Base-by-base conservation (phyloP, 352 stramenopile genomes). In the Phytophthora crassamura region DNA sequence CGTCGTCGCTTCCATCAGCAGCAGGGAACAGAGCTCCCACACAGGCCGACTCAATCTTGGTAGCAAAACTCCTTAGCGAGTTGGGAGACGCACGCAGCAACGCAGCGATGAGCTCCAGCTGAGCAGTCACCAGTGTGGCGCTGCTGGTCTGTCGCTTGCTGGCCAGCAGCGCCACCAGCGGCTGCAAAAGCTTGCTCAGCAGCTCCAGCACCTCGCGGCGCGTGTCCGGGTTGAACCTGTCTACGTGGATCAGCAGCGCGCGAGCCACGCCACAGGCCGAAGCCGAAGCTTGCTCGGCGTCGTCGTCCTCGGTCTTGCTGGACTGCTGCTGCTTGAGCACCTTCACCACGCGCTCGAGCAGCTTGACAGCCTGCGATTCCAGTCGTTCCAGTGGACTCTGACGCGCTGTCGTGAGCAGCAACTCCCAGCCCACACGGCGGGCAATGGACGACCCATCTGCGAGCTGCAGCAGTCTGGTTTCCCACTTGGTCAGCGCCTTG, bases 401-500 rank as follows among this genome's bases (percentile, higher is more conserved):
- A 64, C 85, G 73, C 33, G 80, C 69, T 20, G 75, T 73, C n/a
- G 88, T 72, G 8, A 78, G 68, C 64, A 91, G 57, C 34, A 94
- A 60, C 61, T 89, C 68, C 54, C 88, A 88, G 5, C 82, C 87
- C 4, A 84, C 76, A 11, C 71, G 69, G 47, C 78, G 77, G 43
- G 81, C 63, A 14, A 36, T 38, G 7, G 57, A 52, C 2, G 66
- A 55, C 7, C 69, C 58, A 22, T 77, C 82, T 15, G 88, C 72
- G 55, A 92, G 64, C 61, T 88, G 62, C 33, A 88, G 78, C 43
- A 95, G 59, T 50, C 71, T 76, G 46, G 62, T 72, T 32, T 90
- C 79, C 68, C 90, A 88, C 77, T 94, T 95, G 47, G 72, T 73
- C 60, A 91, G 69, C 50, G 85, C 87, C 47, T 92, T 92, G 65